These are phyloP conservation scores for Lentinula aciculospora DNA, from an alignment of 768 basidiomycete species.

Conservation along the genomic window DNA sequence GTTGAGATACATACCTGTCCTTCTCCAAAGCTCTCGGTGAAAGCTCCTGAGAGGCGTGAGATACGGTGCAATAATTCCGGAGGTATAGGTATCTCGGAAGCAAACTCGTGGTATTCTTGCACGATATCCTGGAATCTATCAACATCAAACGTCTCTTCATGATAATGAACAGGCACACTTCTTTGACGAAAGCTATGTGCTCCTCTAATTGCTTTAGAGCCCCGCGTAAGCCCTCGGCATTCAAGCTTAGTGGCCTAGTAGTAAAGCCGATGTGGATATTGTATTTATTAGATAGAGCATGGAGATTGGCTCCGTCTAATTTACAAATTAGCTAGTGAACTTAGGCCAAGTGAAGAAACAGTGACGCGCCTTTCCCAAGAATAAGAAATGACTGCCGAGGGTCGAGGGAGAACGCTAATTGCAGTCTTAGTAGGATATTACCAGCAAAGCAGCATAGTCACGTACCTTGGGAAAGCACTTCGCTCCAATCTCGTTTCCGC, in stretches of 20 bases:
- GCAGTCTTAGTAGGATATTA: slow-evolving; percentile 2
- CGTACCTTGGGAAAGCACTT: slow-evolving; percentile 41
- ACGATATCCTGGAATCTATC: slow-evolving; percentile 28
- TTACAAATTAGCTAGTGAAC: slow-evolving; percentile 8
- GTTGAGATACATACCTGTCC: slow-evolving; percentile 37
- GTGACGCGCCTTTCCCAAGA: slow-evolving; percentile 62
- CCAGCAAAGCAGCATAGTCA: slow-evolving; percentile 11
- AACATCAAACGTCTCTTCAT: slow-evolving; percentile 1
- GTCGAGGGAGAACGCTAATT: slow-evolving; percentile 49
- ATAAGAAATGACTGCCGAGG: slow-evolving; percentile 63
- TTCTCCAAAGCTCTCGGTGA: slow-evolving; percentile 46
- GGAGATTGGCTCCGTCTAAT: slow-evolving; percentile 59
- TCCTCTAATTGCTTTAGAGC: slow-evolving; percentile 42
- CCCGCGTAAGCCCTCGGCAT: slow-evolving; percentile 51
- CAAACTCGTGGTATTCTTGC: slow-evolving; percentile 34
- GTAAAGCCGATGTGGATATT: slow-evolving; percentile 59
- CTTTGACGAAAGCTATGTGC: slow-evolving; percentile 41
- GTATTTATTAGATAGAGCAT: slow-evolving; percentile 52
- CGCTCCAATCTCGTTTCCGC: slow-evolving; percentile 43
- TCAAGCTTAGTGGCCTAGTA: slow-evolving; percentile 49
- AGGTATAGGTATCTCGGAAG: slow-evolving; percentile 35
- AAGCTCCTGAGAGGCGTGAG: slow-evolving; percentile 64
- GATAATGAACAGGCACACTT: slow-evolving; percentile 32
- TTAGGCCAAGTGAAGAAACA: background rate
- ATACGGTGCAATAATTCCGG: slow-evolving; percentile 51